Evolutionary conservation across 1,284 basidiomycete genomes (phyloP), one percentile per base, ranked within the genome.

Genomic region (Erythrobasidium hasegawianum): DNA sequence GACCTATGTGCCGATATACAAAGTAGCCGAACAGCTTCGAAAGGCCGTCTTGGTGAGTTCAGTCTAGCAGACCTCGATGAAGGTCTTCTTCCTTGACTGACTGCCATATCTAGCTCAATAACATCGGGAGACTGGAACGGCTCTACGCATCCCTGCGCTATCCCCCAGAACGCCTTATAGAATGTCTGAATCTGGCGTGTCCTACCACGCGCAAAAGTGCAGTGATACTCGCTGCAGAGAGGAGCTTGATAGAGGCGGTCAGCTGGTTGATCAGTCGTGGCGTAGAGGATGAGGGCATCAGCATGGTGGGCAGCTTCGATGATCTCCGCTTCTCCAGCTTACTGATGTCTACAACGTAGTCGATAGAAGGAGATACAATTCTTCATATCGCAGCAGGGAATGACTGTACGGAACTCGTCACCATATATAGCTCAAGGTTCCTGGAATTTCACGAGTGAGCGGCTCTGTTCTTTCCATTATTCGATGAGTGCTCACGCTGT

Each of bases 221-320:
- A 10, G 29, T 65, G 5, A 52, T 65, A 22, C 29, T 58, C 13
- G 62, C 62, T 3, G 47, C 62, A 9, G 62, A 65, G 24, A 41
- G 38, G 22, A 47, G 40, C 22, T 1, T 53, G 29, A 14, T 50
- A 7, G 33, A 29, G 3, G 24, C 57, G 11, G 62, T 65, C 27
- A 53, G 33, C 38, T 65, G 62, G 62, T 55, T 65, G 13, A 26
- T 65, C 2, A 24, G 39, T 20, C 43, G 41, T 11, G 62, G 62
- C 20, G 33, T 45, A 26, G 62, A 65, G 29, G 55, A 65, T 20
- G 62, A 49, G 16, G 62, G 62, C 27, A 57, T 65, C 29, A 57
- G 43, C 20, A 65, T 11, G 38, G 62, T 58, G 18, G 4, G 62
- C 26, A 7, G n/a, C 9, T 5, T 33, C 27, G 26, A 38, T 4